Conservation (phyloP, 2,329 filamentous ascomycete genomes). For the Fusarium staphyleae region DNA sequence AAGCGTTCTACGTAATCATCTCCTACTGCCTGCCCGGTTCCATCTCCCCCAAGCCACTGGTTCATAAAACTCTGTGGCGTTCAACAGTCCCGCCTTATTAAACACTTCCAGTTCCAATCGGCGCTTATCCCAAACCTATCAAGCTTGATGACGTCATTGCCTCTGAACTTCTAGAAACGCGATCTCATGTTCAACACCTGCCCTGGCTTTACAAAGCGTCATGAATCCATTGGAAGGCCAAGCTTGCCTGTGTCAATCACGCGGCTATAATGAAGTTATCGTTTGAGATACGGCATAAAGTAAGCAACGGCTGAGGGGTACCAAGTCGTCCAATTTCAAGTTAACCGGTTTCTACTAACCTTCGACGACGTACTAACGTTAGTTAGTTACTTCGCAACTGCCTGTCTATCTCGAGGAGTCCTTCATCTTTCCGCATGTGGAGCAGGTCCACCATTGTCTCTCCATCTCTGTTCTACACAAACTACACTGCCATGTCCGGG, state of each 20-base stretch:
- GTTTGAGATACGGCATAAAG: slow-evolving; percentile 8
- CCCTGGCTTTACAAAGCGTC: slow-evolving; percentile 10
- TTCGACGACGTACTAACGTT: slow-evolving; percentile 1
- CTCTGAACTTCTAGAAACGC: slow-evolving; percentile 26
- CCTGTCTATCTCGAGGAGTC: slow-evolving; percentile 49
- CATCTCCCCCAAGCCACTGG: slow-evolving; percentile 24
- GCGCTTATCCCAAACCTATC: slow-evolving; percentile 41
- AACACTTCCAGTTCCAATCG: slow-evolving; percentile 42
- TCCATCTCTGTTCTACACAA: slow-evolving; percentile 61
- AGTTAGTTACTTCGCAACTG: neutral
- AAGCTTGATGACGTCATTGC: slow-evolving; percentile 35
- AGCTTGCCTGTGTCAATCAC: slow-evolving; percentile 6
- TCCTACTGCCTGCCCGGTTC: neutral
- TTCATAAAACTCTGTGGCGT: slow-evolving; percentile 10
- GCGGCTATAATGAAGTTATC: slow-evolving; percentile 37
- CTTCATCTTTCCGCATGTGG: slow-evolving; percentile 62
- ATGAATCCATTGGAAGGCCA: neutral
- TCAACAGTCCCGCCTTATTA: neutral
- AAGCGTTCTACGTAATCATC: slow-evolving; percentile 5
- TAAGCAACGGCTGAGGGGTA: slow-evolving; percentile 16
- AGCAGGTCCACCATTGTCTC: slow-evolving; percentile 64
- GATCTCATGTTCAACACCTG: slow-evolving; percentile 36
- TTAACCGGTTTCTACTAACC: slow-evolving; percentile 1
- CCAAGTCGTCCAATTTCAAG: slow-evolving; percentile 17
- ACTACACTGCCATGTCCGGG: slow-evolving; percentile 58